Evolutionary conservation across 2,329 filamentous ascomycete species (phyloP), one percentile per base, ranked within the genome.

Genomic region (Aspergillus sp.): DNA sequence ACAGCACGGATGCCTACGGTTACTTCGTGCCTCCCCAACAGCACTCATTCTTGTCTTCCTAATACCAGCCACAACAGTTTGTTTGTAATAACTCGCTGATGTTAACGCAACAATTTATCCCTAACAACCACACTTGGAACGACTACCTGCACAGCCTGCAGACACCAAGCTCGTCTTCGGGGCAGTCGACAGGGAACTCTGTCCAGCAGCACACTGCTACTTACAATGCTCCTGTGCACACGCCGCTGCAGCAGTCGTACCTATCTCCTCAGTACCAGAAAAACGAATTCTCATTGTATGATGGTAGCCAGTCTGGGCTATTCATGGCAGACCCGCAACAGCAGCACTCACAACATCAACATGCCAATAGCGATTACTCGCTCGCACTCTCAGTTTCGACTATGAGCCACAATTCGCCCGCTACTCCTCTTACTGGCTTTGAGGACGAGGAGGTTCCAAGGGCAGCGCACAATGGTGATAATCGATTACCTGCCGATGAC

Each of bases 351-450:
- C 68, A 77, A 70, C 70, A 71, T 19, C 74, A 76, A 53, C 74
- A 74, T 48, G 78, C 83, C 68, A 77, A 76, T 64, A 72, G 70
- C 46, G 71, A 85, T 67, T 80, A 82, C 57, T 82, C 84, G 48
- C 80, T 85, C 41, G 82, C 83, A 49, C 78, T 84, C 58, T 87
- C 85, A 4, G 85, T 87, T 61, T 88, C 86, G 3, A 87, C 83
- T 60, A 80, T 84, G 74, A 86, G 84, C 67, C 84, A 85, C 67
- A 84, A 87, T 68, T 88, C 85, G 34, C 86, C 85, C 9, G 83
- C 84, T 47, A 89, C 86, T 58, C 85, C 86, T n/a, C 83, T 85
- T 67, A 85, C 80, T 28, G 80, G 76, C 57, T 81, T 85, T 59
- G 82, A 84, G 56, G 84, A 87, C 63, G 81, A 86, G 56, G 83